Evolutionary conservation across 441 rosid genomes (phyloP).

Genomic region (Daphne laureola): DNA sequence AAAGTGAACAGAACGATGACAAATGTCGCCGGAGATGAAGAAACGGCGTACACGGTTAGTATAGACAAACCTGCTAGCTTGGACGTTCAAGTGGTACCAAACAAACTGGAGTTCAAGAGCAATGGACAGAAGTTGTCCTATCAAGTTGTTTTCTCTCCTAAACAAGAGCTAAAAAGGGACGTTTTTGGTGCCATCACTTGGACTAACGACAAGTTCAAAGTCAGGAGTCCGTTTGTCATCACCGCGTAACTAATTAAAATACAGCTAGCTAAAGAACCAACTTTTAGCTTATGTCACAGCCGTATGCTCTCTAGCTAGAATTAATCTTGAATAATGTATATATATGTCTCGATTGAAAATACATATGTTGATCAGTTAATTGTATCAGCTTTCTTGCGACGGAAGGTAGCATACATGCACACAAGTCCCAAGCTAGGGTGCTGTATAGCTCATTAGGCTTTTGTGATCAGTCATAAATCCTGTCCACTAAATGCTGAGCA

Average conservation of each 20-base stretch:
- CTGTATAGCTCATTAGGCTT: background rate
- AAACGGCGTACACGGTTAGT: constrained; percentile 25
- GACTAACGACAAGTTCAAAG: constrained; percentile 43
- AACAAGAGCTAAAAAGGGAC: constrained; percentile 21
- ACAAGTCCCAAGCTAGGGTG: too few relatives aligned
- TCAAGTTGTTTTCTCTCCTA: constrained; percentile 33
- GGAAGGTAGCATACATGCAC: too few relatives aligned
- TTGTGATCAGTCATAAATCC: background rate
- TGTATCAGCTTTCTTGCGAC: too few relatives aligned
- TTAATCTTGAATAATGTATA: too few relatives aligned
- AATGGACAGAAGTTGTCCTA: constrained; percentile 43
- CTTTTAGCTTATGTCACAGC: too few relatives aligned
- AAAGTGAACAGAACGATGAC: constrained; percentile 47
- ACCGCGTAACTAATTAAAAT: constrained; percentile 12
- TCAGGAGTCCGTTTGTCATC: constrained; percentile 54
- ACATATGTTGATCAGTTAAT: too few relatives aligned
- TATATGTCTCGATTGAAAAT: too few relatives aligned
- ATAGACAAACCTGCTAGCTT: constrained; percentile 29
- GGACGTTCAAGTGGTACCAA: constrained; percentile 36
- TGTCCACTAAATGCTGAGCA: constrained; percentile 1
- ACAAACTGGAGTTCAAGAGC: constrained; percentile 34
- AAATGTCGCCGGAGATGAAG: constrained; percentile 52
- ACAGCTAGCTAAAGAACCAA: too few relatives aligned
- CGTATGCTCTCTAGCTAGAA: too few relatives aligned
- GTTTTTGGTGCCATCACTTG: constrained; percentile 63